Evolutionary conservation across 805 yeast genomes (phyloP), one percentile per base, ranked within the genome.

Genomic region (Ogataea angusta): DNA sequence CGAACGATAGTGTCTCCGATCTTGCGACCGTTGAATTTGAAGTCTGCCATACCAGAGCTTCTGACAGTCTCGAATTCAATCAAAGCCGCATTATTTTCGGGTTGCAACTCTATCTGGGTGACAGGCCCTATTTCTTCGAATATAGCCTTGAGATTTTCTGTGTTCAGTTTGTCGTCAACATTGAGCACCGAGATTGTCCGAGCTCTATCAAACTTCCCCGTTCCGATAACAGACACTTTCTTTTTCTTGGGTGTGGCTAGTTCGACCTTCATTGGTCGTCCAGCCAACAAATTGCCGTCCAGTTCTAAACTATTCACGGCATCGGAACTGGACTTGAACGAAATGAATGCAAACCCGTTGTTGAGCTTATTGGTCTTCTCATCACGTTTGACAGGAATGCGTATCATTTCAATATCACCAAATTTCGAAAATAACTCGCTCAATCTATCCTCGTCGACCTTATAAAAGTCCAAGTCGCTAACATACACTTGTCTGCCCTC

Each of bases 341-440:
- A 65, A 0, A 85, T 62, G 53, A 85, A 84, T 0, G 82, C 95
- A 57, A 72, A 80, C 0, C 91, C 90, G 33, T 76, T 78, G 52
- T 80, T 72, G 2, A 62, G 57, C 5, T 57, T 52, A 21, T 57
- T 64, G 6, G 62, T 59, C 4, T 54, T 51, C 30, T 56, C 64
- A 23, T 61, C 57, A 7, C 34, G 40, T 10, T 34, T 41, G 33
- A 71, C 43, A 2, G 85, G 86, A 3, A 83, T 46, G 23, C 64
- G 67, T 0, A 84, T 57, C 27, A 60, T 62, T 40, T 79, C 83
- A 12, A 85, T 67, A 0, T 47, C 48, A 0, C 91, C 93, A 59
- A 56, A 75, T 28, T 63, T 56, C 4, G 52, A 54, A 52, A 85
- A 82, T 2, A 69, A 38, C 2, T 61, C 51, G 12, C 56, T 48